Evolutionary conservation across 2,329 filamentous ascomycete genomes (phyloP).

Genomic region (Cytospora schulzeri): DNA sequence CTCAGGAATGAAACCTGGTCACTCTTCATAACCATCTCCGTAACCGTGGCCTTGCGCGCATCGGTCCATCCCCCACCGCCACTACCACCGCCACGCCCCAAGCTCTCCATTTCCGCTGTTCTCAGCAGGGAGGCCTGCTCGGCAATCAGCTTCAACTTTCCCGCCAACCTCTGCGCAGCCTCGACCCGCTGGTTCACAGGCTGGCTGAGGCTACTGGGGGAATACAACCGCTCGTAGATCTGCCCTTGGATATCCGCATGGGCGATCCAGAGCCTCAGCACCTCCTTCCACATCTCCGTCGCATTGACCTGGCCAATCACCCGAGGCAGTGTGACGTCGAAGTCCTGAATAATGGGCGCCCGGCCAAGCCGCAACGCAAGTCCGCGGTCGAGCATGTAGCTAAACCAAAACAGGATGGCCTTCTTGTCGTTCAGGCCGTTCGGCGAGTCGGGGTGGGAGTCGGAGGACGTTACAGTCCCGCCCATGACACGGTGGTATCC

Average conservation of each 20-base stretch:
- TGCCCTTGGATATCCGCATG: slow-evolving; percentile 59
- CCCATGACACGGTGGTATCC: slow-evolving; percentile 57
- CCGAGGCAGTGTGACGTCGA: slow-evolving; percentile 52
- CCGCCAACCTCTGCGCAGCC: slow-evolving; percentile 43
- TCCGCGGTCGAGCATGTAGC: slow-evolving; percentile 61
- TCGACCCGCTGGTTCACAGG: slow-evolving; percentile 44
- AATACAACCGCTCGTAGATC: slow-evolving; percentile 61
- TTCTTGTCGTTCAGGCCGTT: slow-evolving; percentile 39
- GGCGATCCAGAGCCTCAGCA: slow-evolving; percentile 57
- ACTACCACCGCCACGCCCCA: slow-evolving; percentile 26
- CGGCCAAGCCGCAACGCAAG: slow-evolving; percentile 62
- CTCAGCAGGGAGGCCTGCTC: slow-evolving; percentile 40
- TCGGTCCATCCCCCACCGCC: slow-evolving; percentile 28
- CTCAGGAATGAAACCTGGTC: slow-evolving; percentile 52
- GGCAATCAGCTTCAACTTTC: slow-evolving; percentile 42
- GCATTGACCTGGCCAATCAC: slow-evolving; percentile 34
- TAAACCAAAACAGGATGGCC: slow-evolving; percentile 49
- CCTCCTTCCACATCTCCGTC: slow-evolving; percentile 45
- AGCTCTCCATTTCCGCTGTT: slow-evolving; percentile 40
- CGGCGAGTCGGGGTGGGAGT: slow-evolving; percentile 32
- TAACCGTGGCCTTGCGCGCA: slow-evolving; percentile 43
- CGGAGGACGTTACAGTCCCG: slow-evolving; percentile 32
- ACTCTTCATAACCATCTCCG: slow-evolving; percentile 48
- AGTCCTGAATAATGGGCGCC: slow-evolving; percentile 58
- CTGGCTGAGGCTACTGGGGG: slow-evolving; percentile 47